phyloP scores from a whole-genome alignment of 1,284 basidiomycete species.

The Phaffia rhodozyma region DNA sequence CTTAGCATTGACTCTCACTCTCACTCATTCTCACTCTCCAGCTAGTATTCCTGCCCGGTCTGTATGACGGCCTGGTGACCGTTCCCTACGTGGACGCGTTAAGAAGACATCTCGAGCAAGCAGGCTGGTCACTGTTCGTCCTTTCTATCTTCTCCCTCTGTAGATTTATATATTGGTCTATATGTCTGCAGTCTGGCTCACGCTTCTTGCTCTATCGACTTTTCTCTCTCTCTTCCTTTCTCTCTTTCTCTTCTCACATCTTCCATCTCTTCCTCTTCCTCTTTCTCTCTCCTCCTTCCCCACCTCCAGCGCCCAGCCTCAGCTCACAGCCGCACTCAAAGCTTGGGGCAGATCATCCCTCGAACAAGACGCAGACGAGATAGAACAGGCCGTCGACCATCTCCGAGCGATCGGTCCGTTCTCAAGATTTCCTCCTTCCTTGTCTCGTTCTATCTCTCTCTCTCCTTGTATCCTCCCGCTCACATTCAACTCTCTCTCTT shows the following conservation, averaged over 20 bases:
- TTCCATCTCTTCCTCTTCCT: constrained; percentile 3
- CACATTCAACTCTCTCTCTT: constrained; percentile 2
- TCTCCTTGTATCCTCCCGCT: constrained; percentile 24
- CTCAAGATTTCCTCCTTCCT: constrained; percentile 47
- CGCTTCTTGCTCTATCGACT: constrained; percentile 30
- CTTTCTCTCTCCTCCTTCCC: constrained; percentile 24
- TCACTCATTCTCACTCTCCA: neutral
- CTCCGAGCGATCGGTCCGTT: constrained; percentile 40
- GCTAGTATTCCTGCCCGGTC: constrained; percentile 33
- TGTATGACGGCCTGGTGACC: constrained; percentile 30
- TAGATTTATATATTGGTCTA: constrained; percentile 49
- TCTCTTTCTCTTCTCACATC: constrained; percentile 21
- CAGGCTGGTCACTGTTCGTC: constrained; percentile 81
- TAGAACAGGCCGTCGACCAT: constrained; percentile 86
- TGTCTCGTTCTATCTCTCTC: constrained; percentile 24
- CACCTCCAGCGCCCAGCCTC: constrained; percentile 6
- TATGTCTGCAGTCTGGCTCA: constrained; percentile 54
- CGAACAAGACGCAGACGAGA: constrained; percentile 78
- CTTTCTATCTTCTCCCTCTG: constrained; percentile 75
- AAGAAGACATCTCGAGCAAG: constrained; percentile 22
- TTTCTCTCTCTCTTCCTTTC: constrained; percentile 25
- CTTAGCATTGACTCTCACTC: neutral
- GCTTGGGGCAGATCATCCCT: constrained; percentile 71
- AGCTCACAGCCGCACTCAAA: constrained; percentile 39
- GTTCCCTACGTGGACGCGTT: constrained; percentile 28